Base-by-base conservation (phyloP, 768 basidiomycete species). In the Pleurotus sapidus region DNA sequence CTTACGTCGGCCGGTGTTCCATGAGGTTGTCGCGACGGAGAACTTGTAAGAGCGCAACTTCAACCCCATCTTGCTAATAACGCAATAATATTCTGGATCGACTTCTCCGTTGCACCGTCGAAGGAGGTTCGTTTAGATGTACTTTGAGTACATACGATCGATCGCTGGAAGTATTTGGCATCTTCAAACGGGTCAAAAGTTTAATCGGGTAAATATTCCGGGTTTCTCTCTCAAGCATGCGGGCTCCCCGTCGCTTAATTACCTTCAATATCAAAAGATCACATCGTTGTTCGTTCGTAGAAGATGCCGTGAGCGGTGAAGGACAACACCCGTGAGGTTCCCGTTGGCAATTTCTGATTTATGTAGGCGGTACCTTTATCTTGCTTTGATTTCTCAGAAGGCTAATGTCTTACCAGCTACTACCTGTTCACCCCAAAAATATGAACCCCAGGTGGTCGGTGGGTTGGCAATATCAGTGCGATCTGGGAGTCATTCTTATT, bases 351-450 rank as follows among this genome's bases (percentile, higher is more conserved):
- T 34, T 34, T 34, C 30, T 34, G 9, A 34, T 34, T 34, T 34
- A 34, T 34, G 30, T 11, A 34, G 30, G 30, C 30, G 30, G 30
- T 34, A 34, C 30, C 30, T 34, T 34, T 34, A 34, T 34, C 30
- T 11, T 34, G 42, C 20, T 23, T 23, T 45, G 5, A 45, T 45
- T 45, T 17, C 42, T 45, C 42, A 45, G 42, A 45, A 20, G 49
- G 15, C 49, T 20, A 50, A 34, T 17, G 30, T 34, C 49, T 50
- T 25, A 27, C 17, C 25, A 30, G 34, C 49, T 27, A 50, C 14
- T 5, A n/a, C n/a, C n/a, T 20, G 49, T n/a, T 50, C 49, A 50
- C 49, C 49, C 49, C 49, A 38, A 50, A 50, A 50, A 34, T 50
- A 12, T 50, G 27, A 34, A 12, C 49, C 49, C 49, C 23, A 20